phyloP scores from a whole-genome alignment of 148 eudicot species.

The Rhododendron vialii region DNA sequence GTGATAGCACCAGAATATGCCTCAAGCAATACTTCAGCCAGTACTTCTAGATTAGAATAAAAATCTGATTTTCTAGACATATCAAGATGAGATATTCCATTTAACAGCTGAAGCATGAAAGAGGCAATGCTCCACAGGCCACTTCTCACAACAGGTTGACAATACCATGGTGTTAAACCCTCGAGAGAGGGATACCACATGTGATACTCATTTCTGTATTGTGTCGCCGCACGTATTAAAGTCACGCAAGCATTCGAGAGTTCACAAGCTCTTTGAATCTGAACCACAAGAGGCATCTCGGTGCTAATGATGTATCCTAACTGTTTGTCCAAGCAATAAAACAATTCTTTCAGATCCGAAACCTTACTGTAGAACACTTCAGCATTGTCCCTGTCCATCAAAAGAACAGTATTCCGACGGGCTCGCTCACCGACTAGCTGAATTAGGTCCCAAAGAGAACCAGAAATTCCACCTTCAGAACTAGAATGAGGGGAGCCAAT shows the following conservation, averaged over 20 bases:
- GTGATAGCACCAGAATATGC: conserved; percentile 81
- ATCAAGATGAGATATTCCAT: conserved; percentile 52
- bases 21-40: conserved; percentile 76
- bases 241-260: conserved; percentile 71
- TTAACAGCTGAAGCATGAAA: conserved; percentile 61
- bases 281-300: conserved; percentile 58
- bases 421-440: conserved; percentile 91
- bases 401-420: conserved; percentile 77
- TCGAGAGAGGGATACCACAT: conserved; percentile 94
- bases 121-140: conserved; percentile 88
- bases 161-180: conserved; percentile 89
- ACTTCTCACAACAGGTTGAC: conserved; percentile 60
- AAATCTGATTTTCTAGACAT: conserved; percentile 54
- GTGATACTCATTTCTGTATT: conserved; percentile 74
- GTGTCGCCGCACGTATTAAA: conserved; percentile 50
- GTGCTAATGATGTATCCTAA: conserved; percentile 48
- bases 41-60: conserved; percentile 60
- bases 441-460: conserved; percentile 92
- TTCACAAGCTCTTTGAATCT: conserved; percentile 81
- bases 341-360: conserved; percentile 80
- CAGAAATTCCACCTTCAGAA: conserved; percentile 51
- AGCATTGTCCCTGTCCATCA: conserved; percentile 97
- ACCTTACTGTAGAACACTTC: conserved; percentile 96
- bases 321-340: conserved; percentile 72
- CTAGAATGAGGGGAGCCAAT: conserved; percentile 33